A percentile compares a stretch with the other conserved stretches of the same genome.
These are phyloP conservation scores for Monotropa hypopitys DNA, from an alignment of 179 eudicot species.

Conservation along the genomic window DNA sequence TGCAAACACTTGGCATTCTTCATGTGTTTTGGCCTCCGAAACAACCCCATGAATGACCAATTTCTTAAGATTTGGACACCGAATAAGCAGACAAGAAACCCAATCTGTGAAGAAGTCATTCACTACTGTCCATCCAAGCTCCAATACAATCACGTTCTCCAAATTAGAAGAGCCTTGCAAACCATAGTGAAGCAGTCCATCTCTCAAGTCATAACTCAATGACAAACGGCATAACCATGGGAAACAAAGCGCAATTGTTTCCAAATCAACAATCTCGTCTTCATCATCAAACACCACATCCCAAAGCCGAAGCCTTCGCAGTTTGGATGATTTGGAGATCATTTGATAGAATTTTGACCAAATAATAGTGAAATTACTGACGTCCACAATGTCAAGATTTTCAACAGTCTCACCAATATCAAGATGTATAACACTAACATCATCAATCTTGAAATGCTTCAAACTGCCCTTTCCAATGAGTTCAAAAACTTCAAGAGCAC, in stretches of 20 bases:
- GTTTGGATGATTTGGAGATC: slow-evolving; percentile 48
- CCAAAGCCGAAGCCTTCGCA: slow-evolving; percentile 68
- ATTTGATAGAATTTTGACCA: slow-evolving; percentile 63
- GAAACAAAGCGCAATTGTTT: slow-evolving; percentile 46
- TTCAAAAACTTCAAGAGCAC: slow-evolving; percentile 55
- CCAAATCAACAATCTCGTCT: slow-evolving; percentile 65
- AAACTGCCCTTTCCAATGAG: slow-evolving; percentile 52
- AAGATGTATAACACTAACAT: slow-evolving; percentile 67
- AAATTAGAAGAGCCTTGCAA: slow-evolving; percentile 33
- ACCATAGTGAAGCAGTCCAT: slow-evolving; percentile 37
- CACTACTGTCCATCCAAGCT: slow-evolving; percentile 60
- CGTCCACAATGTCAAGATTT: slow-evolving; percentile 56
- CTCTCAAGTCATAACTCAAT: slow-evolving; percentile 40
- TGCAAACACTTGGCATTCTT: slow-evolving; percentile 63
- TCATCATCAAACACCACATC: slow-evolving; percentile 70
- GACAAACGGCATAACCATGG: slow-evolving; percentile 44
- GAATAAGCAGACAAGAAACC: slow-evolving; percentile 39
- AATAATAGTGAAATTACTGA: slow-evolving; percentile 61
- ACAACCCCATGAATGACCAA: slow-evolving; percentile 54
- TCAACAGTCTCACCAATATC: slow-evolving; percentile 58
- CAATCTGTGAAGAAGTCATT: slow-evolving; percentile 40
- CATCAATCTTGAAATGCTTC: slow-evolving; percentile 51
- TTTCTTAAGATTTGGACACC: slow-evolving; percentile 55
- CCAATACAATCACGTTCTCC: slow-evolving; percentile 37
- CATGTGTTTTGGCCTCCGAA: slow-evolving; percentile 56